Evolutionary conservation across 2,329 filamentous ascomycete genomes (phyloP).

Genomic region (Aspergillus puulaauensis): DNA sequence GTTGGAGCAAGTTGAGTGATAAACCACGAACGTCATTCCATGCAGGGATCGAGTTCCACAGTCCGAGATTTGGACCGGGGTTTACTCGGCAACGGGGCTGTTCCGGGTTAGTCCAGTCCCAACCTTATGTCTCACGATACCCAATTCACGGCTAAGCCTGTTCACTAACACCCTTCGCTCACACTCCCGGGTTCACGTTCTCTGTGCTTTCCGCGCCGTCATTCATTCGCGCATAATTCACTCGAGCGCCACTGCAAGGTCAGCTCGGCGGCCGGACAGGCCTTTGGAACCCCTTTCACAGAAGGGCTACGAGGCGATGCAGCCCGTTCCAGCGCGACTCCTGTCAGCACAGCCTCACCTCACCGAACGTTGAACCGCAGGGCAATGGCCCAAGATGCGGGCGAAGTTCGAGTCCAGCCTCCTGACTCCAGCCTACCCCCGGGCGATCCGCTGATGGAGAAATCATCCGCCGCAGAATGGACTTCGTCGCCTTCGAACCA

Average conservation of each 20-base stretch:
- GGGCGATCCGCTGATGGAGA: constrained; percentile 23
- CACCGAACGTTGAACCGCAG: constrained; percentile 19
- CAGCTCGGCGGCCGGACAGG: constrained; percentile 4
- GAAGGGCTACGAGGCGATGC: constrained; percentile 26
- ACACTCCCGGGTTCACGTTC: not conserved
- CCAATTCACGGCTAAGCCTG: not conserved
- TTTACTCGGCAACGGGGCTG: not conserved
- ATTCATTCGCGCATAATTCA: not conserved
- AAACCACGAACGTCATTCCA: not conserved
- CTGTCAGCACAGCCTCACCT: constrained; percentile 22
- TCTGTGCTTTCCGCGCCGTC: not conserved
- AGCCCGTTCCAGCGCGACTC: constrained; percentile 21
- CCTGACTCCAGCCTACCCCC: constrained; percentile 19
- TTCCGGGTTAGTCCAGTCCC: not conserved
- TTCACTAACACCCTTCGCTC: not conserved
- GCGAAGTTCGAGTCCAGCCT: constrained; percentile 22
- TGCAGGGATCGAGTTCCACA: not conserved
- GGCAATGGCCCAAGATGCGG: constrained; percentile 35
- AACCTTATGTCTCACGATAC: not conserved
- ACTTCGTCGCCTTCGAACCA: constrained; percentile 11
- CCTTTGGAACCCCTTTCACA: constrained; percentile 7
- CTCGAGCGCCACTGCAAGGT: constrained; percentile 1
- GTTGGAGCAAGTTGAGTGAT: not conserved
- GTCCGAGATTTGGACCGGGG: not conserved
- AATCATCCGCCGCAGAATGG: constrained; percentile 17